Base-by-base conservation (phyloP, 768 basidiomycete species). In the Auriscalpium microsporum region DNA sequence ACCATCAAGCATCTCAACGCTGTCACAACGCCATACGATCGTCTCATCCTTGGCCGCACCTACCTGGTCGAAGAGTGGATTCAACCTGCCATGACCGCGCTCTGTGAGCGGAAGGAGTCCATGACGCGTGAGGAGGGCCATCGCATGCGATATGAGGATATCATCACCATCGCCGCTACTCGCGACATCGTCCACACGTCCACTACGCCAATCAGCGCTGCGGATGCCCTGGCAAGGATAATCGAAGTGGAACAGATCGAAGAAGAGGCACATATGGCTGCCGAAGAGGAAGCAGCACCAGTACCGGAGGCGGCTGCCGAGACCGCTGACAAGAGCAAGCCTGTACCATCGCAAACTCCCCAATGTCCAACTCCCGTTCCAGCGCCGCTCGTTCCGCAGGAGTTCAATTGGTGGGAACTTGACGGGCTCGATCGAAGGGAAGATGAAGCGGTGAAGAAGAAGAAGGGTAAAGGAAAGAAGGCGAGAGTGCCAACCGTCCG, bases 1-100 rank as follows among this genome's bases (percentile, higher is more conserved):
- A 48, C 56, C 4, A 10, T 59, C 14, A 28, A 14, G 7, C 21
- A 40, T 1, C 52, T 57, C 16, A 9, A 46, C 1, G 56, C 55
- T 3, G 47, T 52, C 19, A 44, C 56, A 1, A 10, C 46, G 19
- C 21, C 55, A 21, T 13, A 40, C 35, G 54, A 58, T 19, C 50
- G 19, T 10, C 58, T 59, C 8, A 0, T 47, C 4, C 58, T 59
- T 4, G 55, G 50, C 1, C 58, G 58, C 3, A 35, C 21, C 10
- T 50, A 53, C 33, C 16, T 42, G 2, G 23, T 59, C 28, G 52
- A 53, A 4, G 1, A 59, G 13, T 59, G 56, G 56, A 34, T 59
- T 13, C 11, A 45, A 21, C 50, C 58, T 10, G 58, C 56, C 0
- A 8, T 59, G 19, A 49, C 50, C 5, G 56, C 47, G 1, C 19